These are phyloP conservation scores for Saprolegnia diclina DNA, from an alignment of 352 stramenopile genomes.

Conservation along the genomic window DNA sequence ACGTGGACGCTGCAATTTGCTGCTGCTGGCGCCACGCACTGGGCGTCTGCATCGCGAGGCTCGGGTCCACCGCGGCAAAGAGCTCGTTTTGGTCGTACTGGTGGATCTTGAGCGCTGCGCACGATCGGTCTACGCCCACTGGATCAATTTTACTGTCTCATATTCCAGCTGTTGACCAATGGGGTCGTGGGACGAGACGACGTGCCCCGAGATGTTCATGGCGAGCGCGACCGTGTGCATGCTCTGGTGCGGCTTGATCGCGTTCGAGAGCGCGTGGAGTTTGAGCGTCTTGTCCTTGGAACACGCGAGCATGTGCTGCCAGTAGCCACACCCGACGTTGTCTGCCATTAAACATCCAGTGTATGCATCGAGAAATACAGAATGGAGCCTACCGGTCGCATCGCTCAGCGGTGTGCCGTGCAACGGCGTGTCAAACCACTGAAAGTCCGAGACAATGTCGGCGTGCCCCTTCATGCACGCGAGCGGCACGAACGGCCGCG, in stretches of 20 bases:
- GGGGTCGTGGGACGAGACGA: conserved; percentile 78
- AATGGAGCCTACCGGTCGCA: background rate
- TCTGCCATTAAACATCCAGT: no score
- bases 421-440: conserved; percentile 77
- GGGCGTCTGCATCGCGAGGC: conserved; percentile 9
- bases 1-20: background rate
- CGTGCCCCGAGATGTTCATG: conserved; percentile 71
- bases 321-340: conserved; percentile 71
- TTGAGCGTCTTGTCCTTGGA: conserved; percentile 84
- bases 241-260: conserved; percentile 76
- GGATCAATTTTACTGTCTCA: background rate
- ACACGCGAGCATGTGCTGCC: conserved; percentile 84
- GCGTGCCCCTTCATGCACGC: conserved; percentile 81
- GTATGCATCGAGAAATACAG: background rate
- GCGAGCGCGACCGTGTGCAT: conserved; percentile 64
- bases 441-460: conserved; percentile 76
- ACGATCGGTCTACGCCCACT: conserved; percentile 55
- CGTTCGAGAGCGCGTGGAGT: conserved; percentile 76
- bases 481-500: conserved; percentile 76
- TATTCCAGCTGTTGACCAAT: no score
- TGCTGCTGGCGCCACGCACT: background rate
- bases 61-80: conserved; percentile 52
- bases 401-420: background rate
- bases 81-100: conserved; percentile 55
- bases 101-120: conserved; percentile 76